Base-by-base conservation (phyloP, 2,329 filamentous ascomycete species). In the Aphanocladium album region DNA sequence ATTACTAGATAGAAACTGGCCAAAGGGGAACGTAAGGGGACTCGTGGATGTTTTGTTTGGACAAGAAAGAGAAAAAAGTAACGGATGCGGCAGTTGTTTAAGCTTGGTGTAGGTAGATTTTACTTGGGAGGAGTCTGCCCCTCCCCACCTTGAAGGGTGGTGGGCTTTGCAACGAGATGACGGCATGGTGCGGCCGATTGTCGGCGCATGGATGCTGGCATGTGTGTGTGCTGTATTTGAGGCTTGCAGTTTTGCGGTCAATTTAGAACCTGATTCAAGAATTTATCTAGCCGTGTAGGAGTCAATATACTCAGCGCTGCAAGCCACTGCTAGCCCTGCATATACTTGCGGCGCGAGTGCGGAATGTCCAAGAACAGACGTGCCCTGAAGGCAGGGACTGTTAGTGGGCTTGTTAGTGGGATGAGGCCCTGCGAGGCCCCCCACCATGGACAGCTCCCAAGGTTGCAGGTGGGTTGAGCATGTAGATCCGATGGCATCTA, bases 1-100 rank as follows among this genome's bases (percentile, higher is more conserved):
- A 61, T 61, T 61, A 61, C 59, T 61, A 61, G 52, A 61, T 61
- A 47, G 52, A 55, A 47, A 27, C 43, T 56, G 35, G 59, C 19
- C 23, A 43, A 35, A 33, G 6, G 30, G 58, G 58, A 30, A 55
- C 41, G 23, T 41, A 35, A 60, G 6, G 50, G 30, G n/a, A 23
- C 11, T 16, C 21, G 49, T 23, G 39, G 27, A 53, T n/a, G 39
- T 37, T 23, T 17, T 45, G 37, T 1, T 54, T 33, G 9, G 30
- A 53, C 12, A 39, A 35, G 37, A 43, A 50, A 23, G 33, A 37
- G 30, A 33, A 54, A 55, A 27, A 23, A 25, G 27, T 12, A 50
- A 43, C 33, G 43, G 51, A 55, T 55, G 58, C 51, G 58, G 58
- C 45, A 60, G 43, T 50, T 60, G 35, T 33, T 58, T 52, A 52